Percentiles rank a stretch among this genome's conserved stretches.
Evolutionary conservation across 106 monocot species (phyloP).

Genomic region (Chionographis japonica): DNA sequence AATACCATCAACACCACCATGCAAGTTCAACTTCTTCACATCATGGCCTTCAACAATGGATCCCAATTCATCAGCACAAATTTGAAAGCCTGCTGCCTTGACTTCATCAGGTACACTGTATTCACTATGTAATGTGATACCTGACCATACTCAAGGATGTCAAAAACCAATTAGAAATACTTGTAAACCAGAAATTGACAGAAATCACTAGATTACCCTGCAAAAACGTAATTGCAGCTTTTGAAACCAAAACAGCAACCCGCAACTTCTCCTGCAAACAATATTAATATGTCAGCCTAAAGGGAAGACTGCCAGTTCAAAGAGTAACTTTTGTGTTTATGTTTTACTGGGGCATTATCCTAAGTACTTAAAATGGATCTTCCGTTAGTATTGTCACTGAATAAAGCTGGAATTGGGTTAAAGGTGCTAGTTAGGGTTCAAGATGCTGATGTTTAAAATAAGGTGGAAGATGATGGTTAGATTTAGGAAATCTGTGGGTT

Average conservation of each 20-base stretch:
- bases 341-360: too few species aligned
- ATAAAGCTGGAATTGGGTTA: too few species aligned
- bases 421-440: too few species aligned
- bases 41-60: constrained; percentile 69
- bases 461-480: too few species aligned
- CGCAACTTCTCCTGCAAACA: constrained; percentile 42
- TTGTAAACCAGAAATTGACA: not conserved
- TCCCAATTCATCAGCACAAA: constrained; percentile 65
- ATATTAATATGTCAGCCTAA: not conserved
- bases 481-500: too few species aligned
- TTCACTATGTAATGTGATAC: constrained; percentile 30
- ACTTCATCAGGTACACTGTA: constrained; percentile 55
- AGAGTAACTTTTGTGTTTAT: too few species aligned
- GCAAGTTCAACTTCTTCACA: constrained; percentile 42
- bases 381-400: too few species aligned
- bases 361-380: too few species aligned
- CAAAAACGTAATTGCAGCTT: constrained; percentile 51
- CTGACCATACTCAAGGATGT: constrained; percentile 10
- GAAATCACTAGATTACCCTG: constrained; percentile 19
- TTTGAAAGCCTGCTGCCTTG: constrained; percentile 52
- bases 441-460: too few species aligned
- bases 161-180: not conserved
- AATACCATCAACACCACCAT: constrained; percentile 50
- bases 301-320: not conserved
- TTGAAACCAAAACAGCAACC: constrained; percentile 52